Evolutionary conservation across 2,329 filamentous ascomycete genomes (phyloP).

Genomic region (Elsinoe necatrix): DNA sequence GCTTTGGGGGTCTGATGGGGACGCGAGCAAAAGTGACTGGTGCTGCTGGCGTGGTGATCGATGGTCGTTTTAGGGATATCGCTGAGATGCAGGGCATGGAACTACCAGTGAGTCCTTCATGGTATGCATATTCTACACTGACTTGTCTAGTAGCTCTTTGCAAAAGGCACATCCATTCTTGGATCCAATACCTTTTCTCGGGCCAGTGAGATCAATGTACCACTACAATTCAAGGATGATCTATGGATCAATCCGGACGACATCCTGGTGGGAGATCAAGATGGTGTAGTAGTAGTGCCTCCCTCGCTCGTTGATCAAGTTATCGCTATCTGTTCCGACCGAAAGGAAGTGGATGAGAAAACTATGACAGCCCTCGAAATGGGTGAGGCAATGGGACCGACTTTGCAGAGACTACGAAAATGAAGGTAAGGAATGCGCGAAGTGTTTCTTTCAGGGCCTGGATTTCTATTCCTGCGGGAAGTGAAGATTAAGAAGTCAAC

Average conservation of each 20-base stretch:
- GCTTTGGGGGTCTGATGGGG: slow-evolving; percentile 35
- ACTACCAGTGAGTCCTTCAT: slow-evolving; percentile 15
- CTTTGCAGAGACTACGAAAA: slow-evolving; percentile 31
- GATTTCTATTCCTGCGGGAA: not conserved
- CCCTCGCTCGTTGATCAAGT: slow-evolving; percentile 26
- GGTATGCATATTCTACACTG: not conserved
- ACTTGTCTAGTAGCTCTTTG: slow-evolving; percentile 25
- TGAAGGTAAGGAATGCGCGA: slow-evolving; percentile 11
- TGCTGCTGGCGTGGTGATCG: slow-evolving; percentile 33
- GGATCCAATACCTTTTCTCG: slow-evolving; percentile 31
- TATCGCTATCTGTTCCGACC: slow-evolving; percentile 27
- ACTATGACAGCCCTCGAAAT: slow-evolving; percentile 26
- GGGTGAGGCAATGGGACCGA: slow-evolving; percentile 30
- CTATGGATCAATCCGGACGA: slow-evolving; percentile 30
- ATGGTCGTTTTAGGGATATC: slow-evolving; percentile 33
- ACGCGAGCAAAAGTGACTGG: slow-evolving; percentile 29
- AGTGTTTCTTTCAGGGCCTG: not conserved
- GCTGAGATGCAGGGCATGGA: slow-evolving; percentile 23
- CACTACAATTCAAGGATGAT: slow-evolving; percentile 26
- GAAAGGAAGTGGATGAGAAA: slow-evolving; percentile 31
- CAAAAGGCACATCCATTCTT: slow-evolving; percentile 27
- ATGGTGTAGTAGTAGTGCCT: slow-evolving; percentile 26
- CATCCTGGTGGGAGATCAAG: slow-evolving; percentile 30
- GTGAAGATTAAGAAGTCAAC: not conserved
- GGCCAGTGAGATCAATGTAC: slow-evolving; percentile 30